phyloP scores from a whole-genome alignment of 2,329 filamentous ascomycete species.

The Amauroascus niger region DNA sequence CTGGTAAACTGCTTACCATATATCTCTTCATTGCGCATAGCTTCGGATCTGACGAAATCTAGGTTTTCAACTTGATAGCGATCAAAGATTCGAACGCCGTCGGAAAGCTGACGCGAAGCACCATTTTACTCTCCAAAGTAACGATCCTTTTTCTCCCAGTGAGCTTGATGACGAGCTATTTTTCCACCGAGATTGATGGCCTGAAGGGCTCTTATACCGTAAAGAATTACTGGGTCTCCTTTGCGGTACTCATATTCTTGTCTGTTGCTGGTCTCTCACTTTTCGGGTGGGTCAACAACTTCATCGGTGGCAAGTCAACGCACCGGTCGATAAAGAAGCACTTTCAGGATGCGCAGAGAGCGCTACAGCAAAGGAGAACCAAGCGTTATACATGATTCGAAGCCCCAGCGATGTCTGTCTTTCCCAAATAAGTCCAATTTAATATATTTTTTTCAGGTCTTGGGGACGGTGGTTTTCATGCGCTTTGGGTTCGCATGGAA shows the following conservation, averaged over 20 bases:
- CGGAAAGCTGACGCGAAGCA: slow-evolving; percentile 60
- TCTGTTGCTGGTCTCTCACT: slow-evolving; percentile 50
- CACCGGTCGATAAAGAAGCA: slow-evolving; percentile 37
- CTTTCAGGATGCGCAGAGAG: slow-evolving; percentile 28
- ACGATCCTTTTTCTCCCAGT: slow-evolving; percentile 68
- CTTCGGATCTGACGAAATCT: not conserved
- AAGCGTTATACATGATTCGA: not conserved
- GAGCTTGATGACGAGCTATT: slow-evolving; percentile 65
- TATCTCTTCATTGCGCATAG: slow-evolving; percentile 1
- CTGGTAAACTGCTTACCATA: slow-evolving; percentile 44
- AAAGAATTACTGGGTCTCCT: slow-evolving; percentile 58
- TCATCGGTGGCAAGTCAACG: slow-evolving; percentile 47
- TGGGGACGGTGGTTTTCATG: too few relatives aligned
- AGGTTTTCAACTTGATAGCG: slow-evolving; percentile 71
- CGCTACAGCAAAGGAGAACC: not conserved
- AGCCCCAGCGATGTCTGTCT: not conserved
- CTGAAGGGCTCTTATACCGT: slow-evolving; percentile 50
- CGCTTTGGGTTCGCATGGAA: too few relatives aligned
- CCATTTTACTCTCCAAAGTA: slow-evolving; percentile 62
- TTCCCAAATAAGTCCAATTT: not conserved
- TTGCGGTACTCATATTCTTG: slow-evolving; percentile 52
- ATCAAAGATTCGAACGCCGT: slow-evolving; percentile 65
- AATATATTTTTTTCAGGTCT: too few relatives aligned
- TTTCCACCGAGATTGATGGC: slow-evolving; percentile 55
- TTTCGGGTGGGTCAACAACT: slow-evolving; percentile 50